Evolutionary conservation across 345 rosid species (phyloP).

Genomic region (Acer saccharum): DNA sequence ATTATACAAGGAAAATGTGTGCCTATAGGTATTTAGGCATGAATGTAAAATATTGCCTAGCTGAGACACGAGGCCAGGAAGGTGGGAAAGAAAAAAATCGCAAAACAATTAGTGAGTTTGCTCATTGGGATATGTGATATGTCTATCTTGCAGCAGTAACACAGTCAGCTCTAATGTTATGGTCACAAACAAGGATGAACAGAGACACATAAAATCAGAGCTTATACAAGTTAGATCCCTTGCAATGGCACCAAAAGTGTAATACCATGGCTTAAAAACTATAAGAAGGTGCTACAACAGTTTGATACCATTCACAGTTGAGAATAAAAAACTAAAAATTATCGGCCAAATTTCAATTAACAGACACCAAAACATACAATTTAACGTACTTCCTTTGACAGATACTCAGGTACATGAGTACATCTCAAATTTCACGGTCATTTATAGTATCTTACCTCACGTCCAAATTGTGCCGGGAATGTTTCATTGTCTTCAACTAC

Average conservation of each 20-base stretch:
- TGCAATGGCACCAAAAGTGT: not conserved
- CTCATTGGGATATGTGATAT: not conserved
- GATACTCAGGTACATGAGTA: not conserved
- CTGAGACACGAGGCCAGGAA: too few relatives aligned
- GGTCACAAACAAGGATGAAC: too few relatives aligned
- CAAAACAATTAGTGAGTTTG: not conserved
- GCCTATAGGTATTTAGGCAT: not conserved
- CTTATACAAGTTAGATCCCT: too few relatives aligned
- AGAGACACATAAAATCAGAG: too few relatives aligned
- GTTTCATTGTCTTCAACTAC: constrained; percentile 68
- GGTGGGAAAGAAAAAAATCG: too few relatives aligned
- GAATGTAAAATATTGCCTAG: too few relatives aligned
- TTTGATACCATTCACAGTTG: not conserved
- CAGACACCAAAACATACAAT: not conserved
- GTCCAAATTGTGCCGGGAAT: constrained; percentile 91
- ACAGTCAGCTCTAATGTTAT: not conserved
- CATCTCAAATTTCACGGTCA: not conserved
- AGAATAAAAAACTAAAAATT: not conserved
- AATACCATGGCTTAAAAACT: not conserved
- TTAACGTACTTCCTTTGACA: not conserved
- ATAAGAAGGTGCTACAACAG: not conserved
- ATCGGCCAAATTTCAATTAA: not conserved
- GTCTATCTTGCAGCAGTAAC: not conserved
- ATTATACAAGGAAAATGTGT: not conserved
- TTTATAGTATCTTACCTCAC: constrained; percentile 54